Evolutionary conservation across 2,329 filamentous ascomycete species (phyloP).

Genomic region (Fusarium napiforme): DNA sequence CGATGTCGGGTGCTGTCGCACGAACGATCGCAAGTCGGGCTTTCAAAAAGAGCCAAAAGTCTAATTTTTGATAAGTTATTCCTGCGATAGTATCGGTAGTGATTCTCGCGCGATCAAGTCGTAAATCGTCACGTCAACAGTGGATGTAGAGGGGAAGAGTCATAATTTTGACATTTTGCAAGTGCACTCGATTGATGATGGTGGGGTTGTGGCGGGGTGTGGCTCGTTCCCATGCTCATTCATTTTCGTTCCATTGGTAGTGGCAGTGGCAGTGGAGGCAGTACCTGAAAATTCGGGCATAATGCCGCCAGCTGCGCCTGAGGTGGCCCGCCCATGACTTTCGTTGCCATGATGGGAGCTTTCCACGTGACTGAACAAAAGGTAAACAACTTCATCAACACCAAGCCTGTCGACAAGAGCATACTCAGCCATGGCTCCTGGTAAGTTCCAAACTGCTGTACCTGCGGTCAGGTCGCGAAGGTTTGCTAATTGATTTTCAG

Average conservation of each 20-base stretch:
- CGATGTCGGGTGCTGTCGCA: constrained; percentile 42
- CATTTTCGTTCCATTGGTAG: neutral
- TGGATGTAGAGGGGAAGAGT: constrained; percentile 49
- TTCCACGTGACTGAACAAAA: constrained; percentile 50
- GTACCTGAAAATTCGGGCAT: constrained; percentile 46
- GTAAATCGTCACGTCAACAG: constrained; percentile 41
- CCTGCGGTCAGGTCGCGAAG: neutral
- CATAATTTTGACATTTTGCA: constrained; percentile 59
- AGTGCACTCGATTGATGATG: constrained; percentile 47
- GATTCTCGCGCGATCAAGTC: constrained; percentile 34
- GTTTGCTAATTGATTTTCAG: constrained; percentile 50
- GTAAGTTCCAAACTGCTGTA: constrained; percentile 42
- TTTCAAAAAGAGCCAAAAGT: constrained; percentile 28
- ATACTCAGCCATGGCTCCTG: constrained; percentile 54
- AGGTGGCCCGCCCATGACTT: constrained; percentile 2
- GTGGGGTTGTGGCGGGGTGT: constrained; percentile 56
- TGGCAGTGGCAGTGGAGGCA: constrained; percentile 27
- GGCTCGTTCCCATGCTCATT: constrained; percentile 35
- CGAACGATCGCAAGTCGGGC: constrained; percentile 37
- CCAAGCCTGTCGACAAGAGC: constrained; percentile 30
- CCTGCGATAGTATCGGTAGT: constrained; percentile 8
- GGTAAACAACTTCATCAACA: constrained; percentile 51
- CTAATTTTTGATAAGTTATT: neutral
- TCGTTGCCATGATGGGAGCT: constrained; percentile 29
- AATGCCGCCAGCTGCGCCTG: constrained; percentile 33